These are phyloP conservation scores for Millerozyma acaciae DNA, from an alignment of 805 yeast genomes.

Conservation along the genomic window DNA sequence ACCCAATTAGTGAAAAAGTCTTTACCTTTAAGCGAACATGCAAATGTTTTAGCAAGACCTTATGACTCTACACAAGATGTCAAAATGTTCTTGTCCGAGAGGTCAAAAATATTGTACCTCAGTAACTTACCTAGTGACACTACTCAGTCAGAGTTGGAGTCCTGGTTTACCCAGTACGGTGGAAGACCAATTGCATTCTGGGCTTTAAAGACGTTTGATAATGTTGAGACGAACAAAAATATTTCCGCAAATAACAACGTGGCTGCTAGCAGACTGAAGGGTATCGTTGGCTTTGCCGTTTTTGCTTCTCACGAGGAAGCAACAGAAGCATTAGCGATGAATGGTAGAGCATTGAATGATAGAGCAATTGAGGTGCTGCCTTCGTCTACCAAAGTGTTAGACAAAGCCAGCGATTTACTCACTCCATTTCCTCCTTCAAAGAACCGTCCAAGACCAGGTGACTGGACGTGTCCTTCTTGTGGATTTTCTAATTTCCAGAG, in stretches of 20 bases:
- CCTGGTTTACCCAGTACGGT: conserved; percentile 87
- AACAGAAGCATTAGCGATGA: conserved; percentile 67
- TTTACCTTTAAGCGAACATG: conserved; percentile 48
- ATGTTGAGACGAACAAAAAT: conserved; percentile 8
- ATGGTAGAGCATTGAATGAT: conserved; percentile 73
- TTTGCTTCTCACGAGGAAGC: conserved; percentile 87
- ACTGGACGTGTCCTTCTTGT: conserved; percentile 97
- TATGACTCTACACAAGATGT: conserved; percentile 75
- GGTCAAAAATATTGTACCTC: conserved; percentile 73
- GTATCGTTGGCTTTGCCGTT: conserved; percentile 75
- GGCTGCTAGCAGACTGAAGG: conserved; percentile 23
- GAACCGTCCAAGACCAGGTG: conserved; percentile 93
- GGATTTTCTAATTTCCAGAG: conserved; percentile 94
- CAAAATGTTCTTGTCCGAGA: conserved; percentile 60
- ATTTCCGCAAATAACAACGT: conserved; percentile 4
- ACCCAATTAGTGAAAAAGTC: conserved; percentile 45
- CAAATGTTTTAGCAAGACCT: conserved; percentile 63
- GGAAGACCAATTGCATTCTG: conserved; percentile 86
- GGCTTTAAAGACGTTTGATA: conserved; percentile 64
- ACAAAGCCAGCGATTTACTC: conserved; percentile 75
- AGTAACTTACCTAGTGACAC: conserved; percentile 82
- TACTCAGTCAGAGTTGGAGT: conserved; percentile 84
- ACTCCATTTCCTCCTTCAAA: conserved; percentile 81
- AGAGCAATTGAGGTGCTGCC: conserved; percentile 82
- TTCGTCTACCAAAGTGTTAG: conserved; percentile 72